phyloP scores from a whole-genome alignment of 805 yeast species.

The Yamadazyma nakazawae region DNA sequence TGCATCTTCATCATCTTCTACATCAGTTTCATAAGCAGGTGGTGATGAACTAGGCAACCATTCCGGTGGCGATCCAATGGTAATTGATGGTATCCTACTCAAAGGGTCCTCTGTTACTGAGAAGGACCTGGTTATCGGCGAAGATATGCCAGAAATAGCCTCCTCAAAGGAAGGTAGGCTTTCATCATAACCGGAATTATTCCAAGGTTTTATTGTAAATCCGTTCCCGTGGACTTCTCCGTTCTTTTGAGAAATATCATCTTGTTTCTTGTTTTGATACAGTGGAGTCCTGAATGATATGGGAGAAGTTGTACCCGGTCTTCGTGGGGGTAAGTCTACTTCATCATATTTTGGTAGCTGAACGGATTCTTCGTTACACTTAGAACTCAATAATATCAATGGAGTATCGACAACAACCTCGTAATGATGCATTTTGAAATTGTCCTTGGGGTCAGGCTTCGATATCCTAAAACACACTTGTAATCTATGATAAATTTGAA shows the following conservation, averaged over 20 bases:
- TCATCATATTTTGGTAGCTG: constrained; percentile 42
- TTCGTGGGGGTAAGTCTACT: constrained; percentile 10
- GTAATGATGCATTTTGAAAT: constrained; percentile 60
- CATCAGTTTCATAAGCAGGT: constrained; percentile 13
- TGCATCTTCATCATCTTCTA: constrained; percentile 2
- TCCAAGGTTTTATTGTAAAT: constrained; percentile 27
- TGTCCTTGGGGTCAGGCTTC: constrained; percentile 49
- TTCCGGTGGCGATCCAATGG: constrained; percentile 18
- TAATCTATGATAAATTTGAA: constrained; percentile 62
- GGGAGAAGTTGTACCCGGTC: constrained; percentile 13
- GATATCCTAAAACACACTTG: constrained; percentile 70
- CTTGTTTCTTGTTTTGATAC: constrained; percentile 15
- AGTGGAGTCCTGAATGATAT: constrained; percentile 40
- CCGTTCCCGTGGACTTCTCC: constrained; percentile 24
- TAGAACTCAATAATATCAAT: constrained; percentile 44
- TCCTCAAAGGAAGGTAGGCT: constrained; percentile 63
- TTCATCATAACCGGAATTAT: constrained; percentile 18
- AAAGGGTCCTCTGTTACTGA: constrained; percentile 37
- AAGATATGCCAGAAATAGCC: constrained; percentile 50
- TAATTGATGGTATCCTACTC: constrained; percentile 31
- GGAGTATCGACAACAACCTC: constrained; percentile 83
- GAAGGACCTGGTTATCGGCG: constrained; percentile 35
- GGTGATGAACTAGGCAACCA: constrained; percentile 25
- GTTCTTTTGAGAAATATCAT: not conserved
- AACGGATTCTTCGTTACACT: constrained; percentile 38